A percentile compares a stretch with the other conserved stretches of the same genome.
These are phyloP conservation scores for Komagataella pseudopastoris DNA, from an alignment of 805 yeast genomes.

Conservation along the genomic window DNA sequence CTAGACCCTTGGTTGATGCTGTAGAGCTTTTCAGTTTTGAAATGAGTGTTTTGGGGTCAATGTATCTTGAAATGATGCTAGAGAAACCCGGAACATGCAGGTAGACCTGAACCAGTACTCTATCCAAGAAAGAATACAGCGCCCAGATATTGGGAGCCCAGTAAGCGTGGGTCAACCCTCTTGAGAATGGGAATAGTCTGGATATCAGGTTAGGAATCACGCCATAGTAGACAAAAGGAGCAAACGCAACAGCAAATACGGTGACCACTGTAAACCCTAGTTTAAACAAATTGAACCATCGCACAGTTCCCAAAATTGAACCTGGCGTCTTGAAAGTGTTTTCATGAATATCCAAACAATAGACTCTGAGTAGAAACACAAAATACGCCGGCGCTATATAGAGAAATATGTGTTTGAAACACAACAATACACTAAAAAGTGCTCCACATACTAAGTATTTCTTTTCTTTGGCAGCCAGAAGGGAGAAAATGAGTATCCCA, in stretches of 20 bases:
- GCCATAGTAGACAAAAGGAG: constrained; percentile 54
- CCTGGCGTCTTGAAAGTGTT: neutral
- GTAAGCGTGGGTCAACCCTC: constrained; percentile 95
- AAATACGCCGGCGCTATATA: constrained; percentile 93
- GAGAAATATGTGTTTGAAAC: constrained; percentile 89
- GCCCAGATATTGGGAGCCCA: constrained; percentile 99
- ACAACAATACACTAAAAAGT: constrained; percentile 62
- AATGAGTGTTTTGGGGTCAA: neutral
- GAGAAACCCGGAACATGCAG: constrained; percentile 23
- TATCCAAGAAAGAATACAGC: constrained; percentile 70
- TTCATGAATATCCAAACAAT: constrained; percentile 35
- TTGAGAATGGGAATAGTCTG: constrained; percentile 81
- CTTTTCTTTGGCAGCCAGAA: constrained; percentile 53
- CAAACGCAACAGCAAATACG: constrained; percentile 59
- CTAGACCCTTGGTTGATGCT: constrained; percentile 64
- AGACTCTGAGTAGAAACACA: constrained; percentile 59
- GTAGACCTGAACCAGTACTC: constrained; percentile 41
- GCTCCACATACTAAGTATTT: constrained; percentile 47
- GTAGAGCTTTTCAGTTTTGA: neutral
- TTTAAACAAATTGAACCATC: constrained; percentile 46
- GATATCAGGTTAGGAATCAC: constrained; percentile 51
- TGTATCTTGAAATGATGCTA: constrained; percentile 8
- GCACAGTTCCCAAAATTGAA: constrained; percentile 19
- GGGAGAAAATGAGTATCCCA: constrained; percentile 64
- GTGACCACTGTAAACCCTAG: constrained; percentile 49